Percentiles rank a stretch among this genome's conserved stretches.
Evolutionary conservation across 768 basidiomycete species (phyloP).

Genomic region (Mycena indigotica): DNA sequence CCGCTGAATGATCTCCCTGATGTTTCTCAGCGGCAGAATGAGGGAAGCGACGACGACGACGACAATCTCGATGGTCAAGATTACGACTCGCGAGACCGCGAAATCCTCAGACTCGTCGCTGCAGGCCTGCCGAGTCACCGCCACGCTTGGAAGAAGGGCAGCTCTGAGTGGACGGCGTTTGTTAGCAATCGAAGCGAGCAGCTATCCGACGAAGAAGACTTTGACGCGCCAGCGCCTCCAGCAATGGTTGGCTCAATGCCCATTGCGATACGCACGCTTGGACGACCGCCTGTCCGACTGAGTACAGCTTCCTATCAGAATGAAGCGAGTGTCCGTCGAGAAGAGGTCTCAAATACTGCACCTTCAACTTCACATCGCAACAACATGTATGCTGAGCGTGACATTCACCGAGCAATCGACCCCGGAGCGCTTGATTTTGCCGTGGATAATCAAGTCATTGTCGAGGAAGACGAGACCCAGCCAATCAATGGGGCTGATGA

Average conservation of each 20-base stretch:
- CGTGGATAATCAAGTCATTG: conserved; percentile 10
- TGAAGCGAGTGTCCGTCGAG: neutral
- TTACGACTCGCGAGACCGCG: conserved; percentile 42
- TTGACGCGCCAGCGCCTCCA: neutral
- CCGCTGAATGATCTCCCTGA: conserved; percentile 1
- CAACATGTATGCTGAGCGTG: conserved; percentile 69
- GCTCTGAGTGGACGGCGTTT: conserved; percentile 66
- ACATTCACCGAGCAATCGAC: conserved; percentile 63
- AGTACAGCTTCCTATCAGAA: conserved; percentile 55
- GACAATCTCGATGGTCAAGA: conserved; percentile 27
- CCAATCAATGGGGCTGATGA: conserved; percentile 25
- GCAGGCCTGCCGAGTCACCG: conserved; percentile 72
- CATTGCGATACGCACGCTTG: conserved; percentile 53
- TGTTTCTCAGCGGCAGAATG: conserved; percentile 1
- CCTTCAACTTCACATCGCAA: conserved; percentile 56
- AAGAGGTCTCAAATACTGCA: conserved; percentile 26
- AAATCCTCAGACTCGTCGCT: conserved; percentile 64
- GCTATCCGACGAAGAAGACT: conserved; percentile 31
- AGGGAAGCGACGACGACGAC: conserved; percentile 3
- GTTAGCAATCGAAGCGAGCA: conserved; percentile 40
- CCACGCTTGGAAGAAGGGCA: conserved; percentile 65
- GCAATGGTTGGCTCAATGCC: conserved; percentile 62
- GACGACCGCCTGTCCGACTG: conserved; percentile 39
- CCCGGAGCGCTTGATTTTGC: conserved; percentile 70
- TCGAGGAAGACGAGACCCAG: conserved; percentile 42